Percentiles rank a stretch among this genome's conserved stretches.
These are phyloP conservation scores for Naganishia sp. DNA, from an alignment of 1,284 basidiomycete species.

Conservation along the genomic window DNA sequence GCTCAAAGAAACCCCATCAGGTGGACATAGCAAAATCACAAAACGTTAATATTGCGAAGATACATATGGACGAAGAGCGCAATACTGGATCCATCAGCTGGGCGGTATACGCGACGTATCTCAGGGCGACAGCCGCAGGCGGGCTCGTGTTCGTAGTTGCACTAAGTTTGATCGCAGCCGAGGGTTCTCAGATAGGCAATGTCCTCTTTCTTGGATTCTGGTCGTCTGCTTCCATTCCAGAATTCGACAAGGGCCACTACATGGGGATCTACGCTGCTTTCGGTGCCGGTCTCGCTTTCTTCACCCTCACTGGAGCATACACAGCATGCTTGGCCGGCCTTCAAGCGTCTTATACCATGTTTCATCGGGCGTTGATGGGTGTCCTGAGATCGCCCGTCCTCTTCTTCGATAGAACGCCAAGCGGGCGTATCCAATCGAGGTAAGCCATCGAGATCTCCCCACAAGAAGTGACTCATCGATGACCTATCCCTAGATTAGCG, in stretches of 20 bases:
- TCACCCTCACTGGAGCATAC: constrained; percentile 37
- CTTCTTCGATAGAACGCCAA: constrained; percentile 43
- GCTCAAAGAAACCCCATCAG: neutral
- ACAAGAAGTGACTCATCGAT: constrained; percentile 59
- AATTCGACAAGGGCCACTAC: constrained; percentile 41
- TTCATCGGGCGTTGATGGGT: constrained; percentile 38
- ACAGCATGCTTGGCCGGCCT: constrained; percentile 40
- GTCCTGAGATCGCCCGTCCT: constrained; percentile 40
- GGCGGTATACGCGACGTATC: constrained; percentile 31
- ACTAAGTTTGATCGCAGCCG: constrained; percentile 36
- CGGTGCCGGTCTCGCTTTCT: constrained; percentile 35
- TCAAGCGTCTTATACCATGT: constrained; percentile 40
- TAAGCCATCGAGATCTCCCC: constrained; percentile 57
- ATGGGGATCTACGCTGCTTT: constrained; percentile 43
- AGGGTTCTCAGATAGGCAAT: constrained; percentile 40
- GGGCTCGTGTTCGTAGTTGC: constrained; percentile 31
- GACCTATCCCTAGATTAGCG: constrained; percentile 57
- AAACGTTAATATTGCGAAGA: constrained; percentile 2
- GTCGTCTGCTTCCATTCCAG: constrained; percentile 39
- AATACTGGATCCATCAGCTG: constrained; percentile 32
- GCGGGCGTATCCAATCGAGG: constrained; percentile 58
- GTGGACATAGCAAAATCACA: constrained; percentile 3
- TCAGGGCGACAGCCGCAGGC: constrained; percentile 30
- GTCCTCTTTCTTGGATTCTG: constrained; percentile 46
- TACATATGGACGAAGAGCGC: constrained; percentile 37